These are phyloP conservation scores for Tricladium varicosporioides DNA, from an alignment of 2,329 filamentous ascomycete species.

Conservation along the genomic window DNA sequence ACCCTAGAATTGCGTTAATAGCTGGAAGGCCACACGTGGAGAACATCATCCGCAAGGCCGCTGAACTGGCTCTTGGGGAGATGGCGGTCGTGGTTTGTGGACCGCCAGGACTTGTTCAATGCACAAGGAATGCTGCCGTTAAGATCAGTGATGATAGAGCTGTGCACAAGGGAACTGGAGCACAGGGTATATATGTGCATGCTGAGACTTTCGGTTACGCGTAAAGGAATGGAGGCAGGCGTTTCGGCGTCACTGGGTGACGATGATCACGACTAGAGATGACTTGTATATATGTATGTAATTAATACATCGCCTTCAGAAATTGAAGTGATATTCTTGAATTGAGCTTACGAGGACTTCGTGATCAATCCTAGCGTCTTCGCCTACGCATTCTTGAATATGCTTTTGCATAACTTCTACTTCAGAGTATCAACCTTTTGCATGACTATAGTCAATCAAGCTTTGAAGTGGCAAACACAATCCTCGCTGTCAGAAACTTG, in stretches of 20 bases:
- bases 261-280: background rate
- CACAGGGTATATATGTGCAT: conserved; percentile 60
- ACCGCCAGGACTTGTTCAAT: conserved; percentile 51
- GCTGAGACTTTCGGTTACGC: conserved; percentile 55
- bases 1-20: conserved; percentile 25
- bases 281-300: background rate
- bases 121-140: conserved; percentile 53
- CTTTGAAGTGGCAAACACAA: too few species aligned
- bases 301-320: background rate
- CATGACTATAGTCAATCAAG: too few species aligned
- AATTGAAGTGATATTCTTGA: too few species aligned
- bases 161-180: conserved; percentile 63
- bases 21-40: conserved; percentile 51
- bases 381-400: too few species aligned
- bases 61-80: conserved; percentile 60
- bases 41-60: conserved; percentile 50
- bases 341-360: too few species aligned
- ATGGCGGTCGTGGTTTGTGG: conserved; percentile 63
- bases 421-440: too few species aligned
- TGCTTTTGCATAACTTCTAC: too few species aligned
- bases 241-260: background rate
- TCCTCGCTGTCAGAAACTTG: too few species aligned
- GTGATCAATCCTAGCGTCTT: too few species aligned
- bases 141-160: conserved; percentile 61
- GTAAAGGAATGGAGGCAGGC: background rate